Base-by-base conservation (phyloP, 2,329 filamentous ascomycete species). In the Hypomyces perniciosus region DNA sequence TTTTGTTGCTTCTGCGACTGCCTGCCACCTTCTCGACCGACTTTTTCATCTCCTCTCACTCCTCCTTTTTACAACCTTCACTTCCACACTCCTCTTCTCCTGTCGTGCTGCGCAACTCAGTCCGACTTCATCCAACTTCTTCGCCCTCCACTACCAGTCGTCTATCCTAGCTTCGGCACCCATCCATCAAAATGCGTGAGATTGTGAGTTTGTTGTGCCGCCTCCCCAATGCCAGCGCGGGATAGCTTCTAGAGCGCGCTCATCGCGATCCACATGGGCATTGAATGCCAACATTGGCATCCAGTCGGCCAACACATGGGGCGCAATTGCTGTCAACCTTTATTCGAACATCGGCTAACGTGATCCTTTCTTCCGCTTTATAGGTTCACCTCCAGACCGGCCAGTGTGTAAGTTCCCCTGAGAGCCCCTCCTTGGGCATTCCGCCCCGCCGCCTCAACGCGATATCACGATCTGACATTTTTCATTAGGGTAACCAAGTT, bases 301-400 rank as follows among this genome's bases (percentile, higher is more conserved):
- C 20, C 20, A 20, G 20, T 20, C 20, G 20, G 20, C 20, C 20
- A 20, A 38, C 2, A 5, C 8, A 12, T 38, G 35, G 20, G 6
- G 35, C n/a, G 8, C 35, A 38, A 38, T n/a, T 20, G 35, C 20
- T 20, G 20, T 3, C 20, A 20, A 20, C 20, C 27, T 20, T 20
- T 27, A 48, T 41, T 28, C 5, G 28, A 31, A 39, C n/a, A 43
- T 9, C 8, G 26, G 39, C 51, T 53, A 26, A 53, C 51, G 6
- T 41, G 12, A 42, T 33, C 30, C 29, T 39, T 46, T 43, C 46
- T 40, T n/a, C 20, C 31, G 26, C 68, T 68, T 73, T 72, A 67
- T 71, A 97, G 92, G 91, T 97, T 77, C 93, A 97, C 79, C 90
- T 99, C 67, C 93, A 97, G 81, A 97, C 93, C 81, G 93, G 93